These are phyloP conservation scores for Aspergillus puulaauensis DNA, from an alignment of 2,329 filamentous ascomycete species.

Conservation along the genomic window DNA sequence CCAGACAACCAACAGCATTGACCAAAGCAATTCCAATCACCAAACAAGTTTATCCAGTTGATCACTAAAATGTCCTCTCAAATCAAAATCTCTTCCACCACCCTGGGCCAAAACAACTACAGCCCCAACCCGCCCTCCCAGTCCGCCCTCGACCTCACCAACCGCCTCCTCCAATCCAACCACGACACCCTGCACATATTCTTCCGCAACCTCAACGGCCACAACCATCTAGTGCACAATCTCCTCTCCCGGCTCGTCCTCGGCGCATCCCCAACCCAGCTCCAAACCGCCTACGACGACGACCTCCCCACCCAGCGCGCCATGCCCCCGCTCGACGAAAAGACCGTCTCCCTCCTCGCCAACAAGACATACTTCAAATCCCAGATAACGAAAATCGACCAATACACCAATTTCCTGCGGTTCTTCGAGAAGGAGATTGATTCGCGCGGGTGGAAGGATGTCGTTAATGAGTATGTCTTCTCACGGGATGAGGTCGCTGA, in stretches of 20 bases:
- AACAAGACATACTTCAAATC: slow-evolving; percentile 24
- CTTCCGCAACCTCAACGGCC: slow-evolving; percentile 9
- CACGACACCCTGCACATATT: slow-evolving; percentile 7
- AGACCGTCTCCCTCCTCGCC: slow-evolving; percentile 16
- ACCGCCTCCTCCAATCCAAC: slow-evolving; percentile 5
- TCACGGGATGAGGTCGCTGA: slow-evolving; percentile 59
- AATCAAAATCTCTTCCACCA: not conserved
- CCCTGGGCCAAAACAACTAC: slow-evolving; percentile 1
- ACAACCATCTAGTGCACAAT: slow-evolving; percentile 32
- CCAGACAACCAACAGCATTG: not conserved
- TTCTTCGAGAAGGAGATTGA: slow-evolving; percentile 72
- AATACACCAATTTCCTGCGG: slow-evolving; percentile 67
- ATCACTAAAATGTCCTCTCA: not conserved
- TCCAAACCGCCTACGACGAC: slow-evolving; percentile 29
- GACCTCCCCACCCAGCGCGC: slow-evolving; percentile 24
- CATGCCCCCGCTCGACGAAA: slow-evolving; percentile 20
- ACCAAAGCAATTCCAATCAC: not conserved
- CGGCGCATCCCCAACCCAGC: slow-evolving; percentile 24
- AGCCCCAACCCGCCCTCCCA: not conserved
- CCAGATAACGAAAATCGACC: slow-evolving; percentile 34
- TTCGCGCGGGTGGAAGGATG: slow-evolving; percentile 55
- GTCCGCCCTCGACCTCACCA: not conserved
- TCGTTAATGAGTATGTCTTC: slow-evolving; percentile 65
- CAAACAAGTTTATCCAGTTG: not conserved
- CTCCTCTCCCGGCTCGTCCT: slow-evolving; percentile 30